Evolutionary conservation across 2,329 filamentous ascomycete genomes (phyloP), one percentile per base, ranked within the genome.

Genomic region (Claviceps maximensis): DNA sequence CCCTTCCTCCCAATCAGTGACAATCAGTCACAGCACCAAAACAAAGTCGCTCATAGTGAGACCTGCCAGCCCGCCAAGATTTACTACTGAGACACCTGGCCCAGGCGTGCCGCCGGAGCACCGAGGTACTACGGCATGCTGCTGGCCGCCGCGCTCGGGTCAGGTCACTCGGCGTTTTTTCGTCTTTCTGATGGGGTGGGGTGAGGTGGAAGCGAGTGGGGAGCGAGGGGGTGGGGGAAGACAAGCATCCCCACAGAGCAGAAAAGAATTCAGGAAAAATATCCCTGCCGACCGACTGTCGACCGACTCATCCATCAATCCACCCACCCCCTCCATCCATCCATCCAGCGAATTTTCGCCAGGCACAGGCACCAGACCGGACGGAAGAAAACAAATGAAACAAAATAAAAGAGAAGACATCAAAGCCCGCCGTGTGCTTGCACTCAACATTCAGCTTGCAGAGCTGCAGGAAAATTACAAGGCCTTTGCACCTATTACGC

Each of bases 1-100:
- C 41, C 41, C 41, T 15, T 10, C 19, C 41, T 7, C 23, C 41
- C 21, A 44, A 44, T 44, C 21, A 44, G 41, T 21, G 21, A 17
- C 21, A 44, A 23, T 25, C 10, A 44, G 21, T 17, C 17, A 15
- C 49, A 51, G 2, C 27, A 29, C 27, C 4, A 49, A 38, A 54
- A 33, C 45, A 47, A 47, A 52, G 53, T 54, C 49, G 36, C 49
- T 49, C 53, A 54, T 54, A 52, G 36, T 50, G 21, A 19, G n/a
- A 5, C 13, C 19, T 36, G 10, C 2, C 33, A 10, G 12, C 19
- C 15, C 25, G 21, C 36, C 27, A 29, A 15, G 10, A 41, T 50
- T 15, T 15, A 31, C 48, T 50, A 50, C 38, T 25, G n/a, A 29
- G 21, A 41, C 48, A 19, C 48, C 48, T 23, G 3, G 36, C 21